These are phyloP conservation scores for Tuber borchii DNA, from an alignment of 495 filamentous ascomycete species.

Conservation along the genomic window DNA sequence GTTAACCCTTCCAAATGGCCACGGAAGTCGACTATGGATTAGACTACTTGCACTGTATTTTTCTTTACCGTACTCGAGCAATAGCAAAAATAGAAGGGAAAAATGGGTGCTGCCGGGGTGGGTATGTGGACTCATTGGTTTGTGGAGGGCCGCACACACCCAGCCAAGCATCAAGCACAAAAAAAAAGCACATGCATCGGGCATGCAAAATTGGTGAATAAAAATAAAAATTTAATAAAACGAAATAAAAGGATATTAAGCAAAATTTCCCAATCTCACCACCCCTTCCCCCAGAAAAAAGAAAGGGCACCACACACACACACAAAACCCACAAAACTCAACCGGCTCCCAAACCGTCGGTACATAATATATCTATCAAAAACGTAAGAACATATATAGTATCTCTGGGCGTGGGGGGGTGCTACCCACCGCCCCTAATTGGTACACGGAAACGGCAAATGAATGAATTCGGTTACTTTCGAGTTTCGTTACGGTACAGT, in stretches of 20 bases:
- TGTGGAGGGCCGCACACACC: not conserved
- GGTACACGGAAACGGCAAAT: too few relatives aligned
- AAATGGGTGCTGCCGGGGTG: too few relatives aligned
- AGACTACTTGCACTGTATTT: not conserved
- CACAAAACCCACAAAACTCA: not conserved
- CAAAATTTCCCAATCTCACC: not conserved
- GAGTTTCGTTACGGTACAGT: too few relatives aligned
- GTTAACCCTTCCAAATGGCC: not conserved
- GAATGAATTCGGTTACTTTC: too few relatives aligned
- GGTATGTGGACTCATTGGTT: too few relatives aligned
- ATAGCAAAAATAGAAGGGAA: not conserved
- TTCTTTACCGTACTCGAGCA: not conserved
- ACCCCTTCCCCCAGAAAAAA: not conserved
- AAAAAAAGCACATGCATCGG: not conserved
- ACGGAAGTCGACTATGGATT: not conserved
- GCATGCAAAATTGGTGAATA: not conserved
- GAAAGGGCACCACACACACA: not conserved
- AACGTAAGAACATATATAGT: too few relatives aligned
- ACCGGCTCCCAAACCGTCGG: not conserved
- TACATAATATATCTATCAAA: not conserved
- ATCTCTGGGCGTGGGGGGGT: too few relatives aligned
- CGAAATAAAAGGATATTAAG: too few relatives aligned
- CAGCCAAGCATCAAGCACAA: not conserved
- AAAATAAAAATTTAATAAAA: too few relatives aligned
- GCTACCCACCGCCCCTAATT: too few relatives aligned